A percentile compares a stretch with the other conserved stretches of the same genome.
phyloP scores from a whole-genome alignment of 768 basidiomycete species.

The Cystobasidium ongulense region DNA sequence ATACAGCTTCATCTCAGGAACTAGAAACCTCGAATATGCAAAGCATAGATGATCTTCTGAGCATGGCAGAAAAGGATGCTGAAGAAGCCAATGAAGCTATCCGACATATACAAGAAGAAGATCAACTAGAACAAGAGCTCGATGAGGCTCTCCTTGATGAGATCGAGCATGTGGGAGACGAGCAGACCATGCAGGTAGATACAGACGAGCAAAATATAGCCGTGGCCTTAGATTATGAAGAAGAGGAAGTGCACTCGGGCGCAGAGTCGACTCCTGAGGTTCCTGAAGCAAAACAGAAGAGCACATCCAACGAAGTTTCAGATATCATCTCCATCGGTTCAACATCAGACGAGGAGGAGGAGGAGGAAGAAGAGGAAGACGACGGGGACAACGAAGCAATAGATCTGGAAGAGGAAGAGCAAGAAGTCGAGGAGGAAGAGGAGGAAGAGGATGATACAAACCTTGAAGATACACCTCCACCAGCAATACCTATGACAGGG shows the following conservation, averaged over 20 bases:
- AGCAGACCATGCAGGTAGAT: background rate
- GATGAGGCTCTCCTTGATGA: background rate
- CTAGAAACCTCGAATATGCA: background rate
- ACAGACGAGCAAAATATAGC: background rate
- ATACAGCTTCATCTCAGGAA: background rate
- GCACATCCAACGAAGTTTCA: background rate
- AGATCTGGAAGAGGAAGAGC: conserved; percentile 12
- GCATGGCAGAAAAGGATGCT: background rate
- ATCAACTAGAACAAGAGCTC: background rate
- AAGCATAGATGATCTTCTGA: background rate
- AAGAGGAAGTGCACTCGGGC: background rate
- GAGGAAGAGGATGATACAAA: conserved; percentile 23
- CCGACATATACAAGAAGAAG: background rate
- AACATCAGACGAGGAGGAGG: background rate
- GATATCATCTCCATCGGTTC: conserved; percentile 12
- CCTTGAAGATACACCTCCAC: background rate
- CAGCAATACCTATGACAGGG: background rate
- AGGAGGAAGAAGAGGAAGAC: conserved; percentile 32
- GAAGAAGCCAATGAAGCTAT: conserved; percentile 2
- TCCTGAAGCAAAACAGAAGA: background rate
- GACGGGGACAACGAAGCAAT: conserved; percentile 18
- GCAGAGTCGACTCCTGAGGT: background rate
- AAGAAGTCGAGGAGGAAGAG: background rate
- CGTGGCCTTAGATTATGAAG: background rate
- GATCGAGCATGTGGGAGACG: background rate